Percentiles rank a stretch among this genome's conserved stretches.
Conservation (phyloP, 2,329 filamentous ascomycete species). For the Diaporthe australafricana region DNA sequence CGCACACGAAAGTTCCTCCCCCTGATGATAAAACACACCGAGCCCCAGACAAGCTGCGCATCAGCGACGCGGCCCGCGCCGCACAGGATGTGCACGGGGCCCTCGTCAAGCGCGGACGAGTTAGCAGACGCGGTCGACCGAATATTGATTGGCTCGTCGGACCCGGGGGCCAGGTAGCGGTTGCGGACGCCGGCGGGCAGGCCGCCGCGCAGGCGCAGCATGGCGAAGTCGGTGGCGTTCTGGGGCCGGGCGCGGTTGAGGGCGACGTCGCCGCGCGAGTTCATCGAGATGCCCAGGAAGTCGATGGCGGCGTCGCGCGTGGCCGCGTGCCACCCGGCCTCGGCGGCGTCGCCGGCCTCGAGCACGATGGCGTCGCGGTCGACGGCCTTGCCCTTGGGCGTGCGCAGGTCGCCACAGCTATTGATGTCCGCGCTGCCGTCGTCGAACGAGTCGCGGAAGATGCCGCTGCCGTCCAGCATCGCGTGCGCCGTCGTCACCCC, state of each 20-base stretch:
- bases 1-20: constrained; percentile 31
- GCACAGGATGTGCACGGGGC: constrained; percentile 22
- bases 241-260: constrained; percentile 25
- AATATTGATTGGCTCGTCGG: constrained; percentile 7
- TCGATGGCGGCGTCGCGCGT: constrained; percentile 33
- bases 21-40: constrained; percentile 28
- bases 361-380: constrained; percentile 14
- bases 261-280: constrained; percentile 33
- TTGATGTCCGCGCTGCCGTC: not conserved
- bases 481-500: constrained; percentile 32
- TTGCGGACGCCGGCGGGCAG: constrained; percentile 17
- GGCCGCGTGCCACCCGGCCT: constrained; percentile 8
- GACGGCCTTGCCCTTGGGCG: constrained; percentile 19
- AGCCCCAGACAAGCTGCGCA: constrained; percentile 32
- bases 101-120: constrained; percentile 27
- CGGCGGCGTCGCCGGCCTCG: constrained; percentile 21
- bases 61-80: constrained; percentile 6
- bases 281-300: constrained; percentile 31
- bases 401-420: constrained; percentile 10
- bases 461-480: constrained; percentile 33
- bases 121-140: constrained; percentile 24
- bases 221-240: constrained; percentile 30
- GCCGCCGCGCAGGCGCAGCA: constrained; percentile 27
- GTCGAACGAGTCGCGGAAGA: constrained; percentile 28
- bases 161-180: constrained; percentile 22